phyloP scores from a whole-genome alignment of 495 filamentous ascomycete species.

The Aspergillus saccharolyticus region DNA sequence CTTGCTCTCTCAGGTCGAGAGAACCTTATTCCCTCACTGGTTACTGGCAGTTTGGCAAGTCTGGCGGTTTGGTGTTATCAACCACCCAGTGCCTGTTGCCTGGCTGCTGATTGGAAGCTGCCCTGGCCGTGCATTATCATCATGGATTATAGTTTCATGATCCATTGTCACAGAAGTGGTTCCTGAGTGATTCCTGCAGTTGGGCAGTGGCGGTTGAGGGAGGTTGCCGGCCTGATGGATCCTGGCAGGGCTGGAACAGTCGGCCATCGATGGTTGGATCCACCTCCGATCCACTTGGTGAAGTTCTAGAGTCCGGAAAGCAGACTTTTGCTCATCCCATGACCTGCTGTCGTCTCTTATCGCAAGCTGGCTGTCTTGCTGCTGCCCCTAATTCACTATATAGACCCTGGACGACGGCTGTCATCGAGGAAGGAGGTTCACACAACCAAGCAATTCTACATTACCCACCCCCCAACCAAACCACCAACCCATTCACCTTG shows the following conservation, averaged over 20 bases:
- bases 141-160: not conserved
- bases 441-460: not conserved
- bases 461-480: not conserved
- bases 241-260: constrained; percentile 5
- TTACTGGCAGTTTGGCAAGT: not conserved
- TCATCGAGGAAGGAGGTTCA: not conserved
- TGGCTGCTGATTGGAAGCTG: not conserved
- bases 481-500: not conserved
- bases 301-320: not conserved
- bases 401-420: not conserved
- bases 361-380: not conserved
- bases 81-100: not conserved
- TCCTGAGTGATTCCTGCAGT: not conserved
- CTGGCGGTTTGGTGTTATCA: not conserved
- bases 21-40: not conserved
- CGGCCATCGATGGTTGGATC: not conserved
- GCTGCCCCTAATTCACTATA: not conserved
- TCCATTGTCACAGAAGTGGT: not conserved
- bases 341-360: not conserved
- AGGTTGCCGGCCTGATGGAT: constrained; percentile 3
- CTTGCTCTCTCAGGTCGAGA: not conserved
- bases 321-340: constrained; percentile 2
- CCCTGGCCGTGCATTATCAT: not conserved
- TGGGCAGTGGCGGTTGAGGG: not conserved
- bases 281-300: not conserved